phyloP scores from a whole-genome alignment of 768 basidiomycete species.

The Trametes sanguinea region DNA sequence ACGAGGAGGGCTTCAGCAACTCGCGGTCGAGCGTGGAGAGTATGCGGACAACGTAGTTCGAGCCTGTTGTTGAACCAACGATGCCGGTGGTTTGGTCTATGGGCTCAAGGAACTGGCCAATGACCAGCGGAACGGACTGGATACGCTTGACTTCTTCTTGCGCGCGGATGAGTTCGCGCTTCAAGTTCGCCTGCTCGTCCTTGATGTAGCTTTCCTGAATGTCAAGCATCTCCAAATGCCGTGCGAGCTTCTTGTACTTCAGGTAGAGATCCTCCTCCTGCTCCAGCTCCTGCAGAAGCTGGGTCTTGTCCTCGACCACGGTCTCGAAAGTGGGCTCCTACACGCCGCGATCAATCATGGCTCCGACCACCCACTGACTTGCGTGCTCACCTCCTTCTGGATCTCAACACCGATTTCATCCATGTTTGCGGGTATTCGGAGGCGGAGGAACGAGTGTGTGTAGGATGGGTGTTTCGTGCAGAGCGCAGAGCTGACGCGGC shows the following conservation, averaged over 20 bases:
- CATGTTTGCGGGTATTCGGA: constrained; percentile 49
- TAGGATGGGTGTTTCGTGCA: neutral
- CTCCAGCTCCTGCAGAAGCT: constrained; percentile 83
- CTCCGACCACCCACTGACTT: neutral
- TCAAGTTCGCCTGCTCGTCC: constrained; percentile 96
- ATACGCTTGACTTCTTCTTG: constrained; percentile 99
- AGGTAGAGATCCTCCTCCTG: constrained; percentile 85
- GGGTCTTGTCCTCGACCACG: constrained; percentile 85
- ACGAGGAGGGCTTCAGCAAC: constrained; percentile 93
- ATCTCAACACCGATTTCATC: constrained; percentile 89
- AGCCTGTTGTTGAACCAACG: constrained; percentile 96
- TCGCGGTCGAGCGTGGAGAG: constrained; percentile 96
- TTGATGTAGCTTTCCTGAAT: constrained; percentile 97
- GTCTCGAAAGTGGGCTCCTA: constrained; percentile 92
- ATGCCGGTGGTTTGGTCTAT: constrained; percentile 98
- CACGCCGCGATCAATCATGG: neutral
- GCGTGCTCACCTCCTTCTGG: constrained; percentile 66
- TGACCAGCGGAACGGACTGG: constrained; percentile 97
- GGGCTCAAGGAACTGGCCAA: constrained; percentile 98
- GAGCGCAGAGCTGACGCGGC: constrained; percentile 34
- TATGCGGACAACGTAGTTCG: constrained; percentile 97
- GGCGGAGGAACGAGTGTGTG: constrained; percentile 12
- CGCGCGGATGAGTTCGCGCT: constrained; percentile 96
- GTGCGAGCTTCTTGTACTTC: constrained; percentile 95
- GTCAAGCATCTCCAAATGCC: constrained; percentile 93